Percentiles rank a stretch among this genome's conserved stretches.
Evolutionary conservation across 306 rosid genomes (phyloP).

Genomic region (Pterocarpus santalinus): DNA sequence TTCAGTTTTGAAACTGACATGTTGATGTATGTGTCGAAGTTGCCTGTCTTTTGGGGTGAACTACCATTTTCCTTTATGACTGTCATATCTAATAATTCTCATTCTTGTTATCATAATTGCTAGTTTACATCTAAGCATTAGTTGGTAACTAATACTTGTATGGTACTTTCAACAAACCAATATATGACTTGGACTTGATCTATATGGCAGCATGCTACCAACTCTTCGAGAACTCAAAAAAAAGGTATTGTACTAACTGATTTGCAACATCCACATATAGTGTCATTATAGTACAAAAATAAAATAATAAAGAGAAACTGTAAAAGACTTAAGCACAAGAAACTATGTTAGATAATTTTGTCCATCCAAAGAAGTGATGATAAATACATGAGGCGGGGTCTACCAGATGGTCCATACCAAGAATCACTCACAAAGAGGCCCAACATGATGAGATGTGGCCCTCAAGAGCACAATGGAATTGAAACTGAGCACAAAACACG

Average conservation of each 20-base stretch:
- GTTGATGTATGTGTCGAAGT: slow-evolving; percentile 22
- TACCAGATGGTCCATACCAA: slow-evolving; percentile 42
- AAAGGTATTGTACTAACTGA: not conserved
- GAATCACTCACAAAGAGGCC: slow-evolving; percentile 36
- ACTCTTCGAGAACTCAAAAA: slow-evolving; percentile 18
- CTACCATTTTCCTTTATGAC: slow-evolving; percentile 43
- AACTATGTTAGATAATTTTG: slow-evolving; percentile 10
- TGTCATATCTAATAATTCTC: slow-evolving; percentile 23
- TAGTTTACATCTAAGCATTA: slow-evolving; percentile 35
- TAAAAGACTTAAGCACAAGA: slow-evolving; percentile 22
- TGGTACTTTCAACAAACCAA: slow-evolving; percentile 18
- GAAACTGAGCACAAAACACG: slow-evolving; percentile 26
- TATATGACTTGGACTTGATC: slow-evolving; percentile 16
- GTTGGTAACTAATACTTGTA: slow-evolving; percentile 31
- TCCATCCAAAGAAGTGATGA: slow-evolving; percentile 39
- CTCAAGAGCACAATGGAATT: slow-evolving; percentile 27
- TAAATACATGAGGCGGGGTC: slow-evolving; percentile 49
- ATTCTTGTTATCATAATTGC: slow-evolving; percentile 36
- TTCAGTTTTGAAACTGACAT: slow-evolving; percentile 35
- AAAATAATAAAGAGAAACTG: not conserved
- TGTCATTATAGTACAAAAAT: not conserved
- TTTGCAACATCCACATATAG: slow-evolving; percentile 9
- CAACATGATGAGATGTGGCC: slow-evolving; percentile 35
- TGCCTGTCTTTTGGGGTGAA: slow-evolving; percentile 48
- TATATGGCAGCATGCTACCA: slow-evolving; percentile 15